These are phyloP conservation scores for Lachancea kluyveri DNA, from an alignment of 805 yeast genomes.

Conservation along the genomic window DNA sequence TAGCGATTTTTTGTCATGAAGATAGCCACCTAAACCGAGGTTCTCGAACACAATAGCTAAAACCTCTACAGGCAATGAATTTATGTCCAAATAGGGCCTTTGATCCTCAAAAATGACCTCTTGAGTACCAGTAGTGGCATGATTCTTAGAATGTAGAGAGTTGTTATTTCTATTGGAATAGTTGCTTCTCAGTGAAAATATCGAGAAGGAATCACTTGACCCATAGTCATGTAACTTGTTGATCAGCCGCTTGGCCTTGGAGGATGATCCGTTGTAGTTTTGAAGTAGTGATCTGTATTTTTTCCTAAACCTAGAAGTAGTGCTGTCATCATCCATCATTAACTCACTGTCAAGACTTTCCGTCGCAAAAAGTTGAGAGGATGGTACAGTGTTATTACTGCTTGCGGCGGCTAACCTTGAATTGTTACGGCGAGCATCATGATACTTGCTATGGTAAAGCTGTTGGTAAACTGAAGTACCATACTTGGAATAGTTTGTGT, in stretches of 20 bases:
- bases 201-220: constrained; percentile 24
- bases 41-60: constrained; percentile 16
- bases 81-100: constrained; percentile 17
- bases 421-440: constrained; percentile 1
- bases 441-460: constrained; percentile 12
- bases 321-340: constrained; percentile 3
- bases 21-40: constrained; percentile 11
- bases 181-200: constrained; percentile 25
- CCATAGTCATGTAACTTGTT: constrained; percentile 30
- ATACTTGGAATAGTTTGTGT: constrained; percentile 33
- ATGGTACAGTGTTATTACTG: no score
- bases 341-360: constrained; percentile 2
- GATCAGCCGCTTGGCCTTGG: constrained; percentile 21
- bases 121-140: constrained; percentile 8
- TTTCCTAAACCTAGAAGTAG: constrained; percentile 6
- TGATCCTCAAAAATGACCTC: constrained; percentile 3
- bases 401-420: not conserved
- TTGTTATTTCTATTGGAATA: constrained; percentile 13
- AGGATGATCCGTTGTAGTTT: constrained; percentile 7
- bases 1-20: constrained; percentile 35
- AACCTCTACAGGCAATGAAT: constrained; percentile 31
- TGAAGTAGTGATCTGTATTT: constrained; percentile 7
- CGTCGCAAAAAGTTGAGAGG: no score
- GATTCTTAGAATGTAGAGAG: constrained; percentile 4
- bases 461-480: constrained; percentile 32